Base-by-base conservation (phyloP, 2,329 filamentous ascomycete genomes). In the Myrmaecium sp. region DNA sequence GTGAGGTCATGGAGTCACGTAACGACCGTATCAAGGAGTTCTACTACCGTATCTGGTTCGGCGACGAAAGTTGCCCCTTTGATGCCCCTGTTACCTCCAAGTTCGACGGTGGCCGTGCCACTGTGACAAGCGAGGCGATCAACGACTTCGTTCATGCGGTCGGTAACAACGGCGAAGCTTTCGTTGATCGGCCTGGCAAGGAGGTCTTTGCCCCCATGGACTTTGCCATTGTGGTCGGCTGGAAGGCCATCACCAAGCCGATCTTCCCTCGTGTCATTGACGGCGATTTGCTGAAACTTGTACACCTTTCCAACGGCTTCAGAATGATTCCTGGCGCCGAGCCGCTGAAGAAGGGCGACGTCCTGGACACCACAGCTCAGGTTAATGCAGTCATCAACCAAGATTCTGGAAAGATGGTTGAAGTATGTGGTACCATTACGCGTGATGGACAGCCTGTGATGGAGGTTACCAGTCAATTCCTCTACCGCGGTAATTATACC, bases 21-120 rank as follows among this genome's bases (percentile, higher is more conserved):
- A 98, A 98, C 49, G 86, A 98, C 49, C 79, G 82, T 37, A 95
- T 98, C 64, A 98, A 98, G 64, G 81, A 93, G 54, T 98, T 98
- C 53, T 98, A 98, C 66, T 98, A 92, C 73, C 74, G 75, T 40
- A 75, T 91, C 38, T 98, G 89, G 89, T 98, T 98, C 42, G 89
- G 83, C 21, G 68, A 84, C 33, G 84, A 93, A 44, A 56, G 66
- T 22, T 66, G 91, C 26, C 75, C 91, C 29, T 79, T 94, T 29
- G 76, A 94, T 42, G 75, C 78, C 10, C 65, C 80, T 18, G 79
- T 93, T 27, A 84, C 81, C 5, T 77, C 80, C 46, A 74, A 73
- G 39, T 98, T 98, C 46, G 81, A 89, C 38, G 89, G 89, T 46
- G 89, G 89, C 37, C 74, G 74, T 39, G 70, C 82, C 4, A 82